A percentile compares a stretch with the other conserved stretches of the same genome.
These are phyloP conservation scores for Tetrahymena borealis DNA, from an alignment of 73 alveolate genomes.

Conservation along the genomic window DNA sequence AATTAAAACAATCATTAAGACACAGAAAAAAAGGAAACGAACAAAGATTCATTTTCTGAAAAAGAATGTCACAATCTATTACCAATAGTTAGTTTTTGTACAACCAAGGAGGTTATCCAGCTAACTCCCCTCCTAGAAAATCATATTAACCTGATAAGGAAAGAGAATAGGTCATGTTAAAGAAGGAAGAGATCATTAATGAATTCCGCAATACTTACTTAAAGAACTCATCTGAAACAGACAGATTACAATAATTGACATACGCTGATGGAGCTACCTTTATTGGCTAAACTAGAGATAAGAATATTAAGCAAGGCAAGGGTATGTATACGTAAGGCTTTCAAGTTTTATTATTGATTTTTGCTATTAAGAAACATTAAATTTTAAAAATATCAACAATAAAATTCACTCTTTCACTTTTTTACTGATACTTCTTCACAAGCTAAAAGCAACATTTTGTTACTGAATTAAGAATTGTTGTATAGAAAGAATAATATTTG, in stretches of 20 bases:
- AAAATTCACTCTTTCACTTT: too few species aligned
- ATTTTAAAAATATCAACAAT: too few species aligned
- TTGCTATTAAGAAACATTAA: background rate
- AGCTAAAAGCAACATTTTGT: too few species aligned
- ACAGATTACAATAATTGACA: background rate
- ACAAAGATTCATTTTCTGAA: too few species aligned
- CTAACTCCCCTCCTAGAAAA: constrained; percentile 2
- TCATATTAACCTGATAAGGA: background rate
- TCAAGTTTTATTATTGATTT: background rate
- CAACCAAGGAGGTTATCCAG: background rate
- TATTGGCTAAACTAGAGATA: background rate
- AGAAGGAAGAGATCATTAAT: background rate
- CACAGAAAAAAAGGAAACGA: background rate
- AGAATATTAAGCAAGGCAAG: background rate
- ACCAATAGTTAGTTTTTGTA: background rate
- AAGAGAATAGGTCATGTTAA: background rate
- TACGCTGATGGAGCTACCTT: background rate
- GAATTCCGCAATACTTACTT: background rate
- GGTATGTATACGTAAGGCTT: constrained; percentile 2
- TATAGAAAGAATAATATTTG: too few species aligned
- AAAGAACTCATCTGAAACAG: background rate
- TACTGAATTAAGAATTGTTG: too few species aligned
- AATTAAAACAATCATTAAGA: background rate
- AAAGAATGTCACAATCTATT: background rate
- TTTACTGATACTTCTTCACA: too few species aligned